Conservation (phyloP, 768 basidiomycete genomes). For the Candolleomyces efflorescens region DNA sequence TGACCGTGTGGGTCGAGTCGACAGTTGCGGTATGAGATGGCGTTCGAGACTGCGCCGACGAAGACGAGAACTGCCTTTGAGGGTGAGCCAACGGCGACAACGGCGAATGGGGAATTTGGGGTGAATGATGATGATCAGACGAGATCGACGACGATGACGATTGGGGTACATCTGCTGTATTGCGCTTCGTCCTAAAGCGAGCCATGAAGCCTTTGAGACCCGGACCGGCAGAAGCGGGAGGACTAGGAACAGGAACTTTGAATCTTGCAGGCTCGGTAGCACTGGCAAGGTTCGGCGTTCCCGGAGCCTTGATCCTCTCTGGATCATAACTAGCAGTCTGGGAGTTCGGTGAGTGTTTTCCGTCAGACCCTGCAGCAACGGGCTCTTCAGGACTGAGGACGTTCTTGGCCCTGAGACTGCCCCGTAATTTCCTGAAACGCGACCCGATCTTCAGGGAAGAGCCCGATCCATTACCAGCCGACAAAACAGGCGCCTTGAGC, state of each 20-base stretch:
- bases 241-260: conserved; percentile 52
- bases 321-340: conserved; percentile 41
- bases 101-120: conserved; percentile 25
- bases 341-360: conserved; percentile 31
- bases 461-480: conserved; percentile 39
- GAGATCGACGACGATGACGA: conserved; percentile 17
- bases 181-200: conserved; percentile 56
- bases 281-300: conserved; percentile 32
- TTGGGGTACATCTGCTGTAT: conserved; percentile 26
- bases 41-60: conserved; percentile 1
- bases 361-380: conserved; percentile 39
- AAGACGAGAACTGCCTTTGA: conserved; percentile 10
- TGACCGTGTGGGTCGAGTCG: conserved; percentile 12
- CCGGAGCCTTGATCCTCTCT: conserved; percentile 31
- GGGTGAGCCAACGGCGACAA: conserved; percentile 7
- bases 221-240: conserved; percentile 70
- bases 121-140: conserved; percentile 22
- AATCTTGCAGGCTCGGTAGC: conserved; percentile 50
- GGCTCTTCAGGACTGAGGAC: conserved; percentile 44
- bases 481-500: conserved; percentile 46
- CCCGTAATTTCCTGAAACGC: conserved; percentile 67
- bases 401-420: conserved; percentile 56
- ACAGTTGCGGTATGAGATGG: conserved; percentile 15
- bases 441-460: conserved; percentile 57
- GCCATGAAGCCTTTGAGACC: conserved; percentile 81